Evolutionary conservation across 2,329 filamentous ascomycete species (phyloP).

Genomic region (Scedosporium minutisporum): DNA sequence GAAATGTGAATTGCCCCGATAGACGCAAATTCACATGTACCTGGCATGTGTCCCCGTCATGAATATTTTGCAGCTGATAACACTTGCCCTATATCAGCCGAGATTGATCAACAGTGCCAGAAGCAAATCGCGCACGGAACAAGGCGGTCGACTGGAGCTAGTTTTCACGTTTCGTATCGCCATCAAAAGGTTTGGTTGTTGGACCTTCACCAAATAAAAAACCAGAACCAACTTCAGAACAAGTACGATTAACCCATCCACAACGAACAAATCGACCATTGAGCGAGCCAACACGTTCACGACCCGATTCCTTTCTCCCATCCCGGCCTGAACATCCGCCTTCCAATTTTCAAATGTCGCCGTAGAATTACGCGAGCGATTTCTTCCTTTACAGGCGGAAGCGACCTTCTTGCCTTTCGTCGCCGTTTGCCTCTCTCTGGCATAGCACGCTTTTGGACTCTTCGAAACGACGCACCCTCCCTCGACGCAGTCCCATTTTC

Average conservation of each 20-base stretch:
- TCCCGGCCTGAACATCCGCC: background rate
- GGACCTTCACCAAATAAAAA: background rate
- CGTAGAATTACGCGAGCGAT: background rate
- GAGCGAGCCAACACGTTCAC: background rate
- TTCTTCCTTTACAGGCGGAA: background rate
- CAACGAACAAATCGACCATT: background rate
- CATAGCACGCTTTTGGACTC: too few relatives aligned
- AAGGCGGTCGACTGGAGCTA: background rate
- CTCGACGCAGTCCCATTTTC: too few relatives aligned
- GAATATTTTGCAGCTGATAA: too few relatives aligned
- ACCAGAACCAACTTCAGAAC: background rate
- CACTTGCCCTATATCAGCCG: too few relatives aligned
- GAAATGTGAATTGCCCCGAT: too few relatives aligned
- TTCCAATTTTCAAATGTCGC: too few relatives aligned
- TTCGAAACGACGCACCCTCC: too few relatives aligned
- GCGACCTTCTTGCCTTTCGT: background rate
- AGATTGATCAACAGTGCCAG: too few relatives aligned
- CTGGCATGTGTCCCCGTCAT: too few relatives aligned
- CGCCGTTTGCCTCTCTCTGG: background rate
- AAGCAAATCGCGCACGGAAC: background rate
- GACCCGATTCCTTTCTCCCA: background rate
- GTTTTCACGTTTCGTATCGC: too few relatives aligned
- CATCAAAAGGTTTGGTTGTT: background rate
- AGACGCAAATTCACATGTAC: too few relatives aligned
- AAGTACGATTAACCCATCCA: background rate